Conservation (phyloP, 176 grass and related monocot species). For the Oryza brachyantha region DNA sequence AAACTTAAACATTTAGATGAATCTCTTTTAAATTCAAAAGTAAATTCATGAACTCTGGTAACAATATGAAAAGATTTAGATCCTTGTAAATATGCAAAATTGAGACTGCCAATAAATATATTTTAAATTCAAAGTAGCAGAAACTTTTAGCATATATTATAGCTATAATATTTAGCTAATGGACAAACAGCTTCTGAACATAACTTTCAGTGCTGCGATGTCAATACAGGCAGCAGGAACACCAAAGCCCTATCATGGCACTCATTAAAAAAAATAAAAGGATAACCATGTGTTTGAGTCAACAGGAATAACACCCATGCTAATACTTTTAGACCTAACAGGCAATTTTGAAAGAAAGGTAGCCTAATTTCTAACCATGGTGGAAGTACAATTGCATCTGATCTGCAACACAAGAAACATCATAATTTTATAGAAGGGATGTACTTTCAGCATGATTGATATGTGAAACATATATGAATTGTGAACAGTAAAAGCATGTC, state of each 20-base stretch:
- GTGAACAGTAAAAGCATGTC: conserved; percentile 7
- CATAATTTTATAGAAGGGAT: background rate
- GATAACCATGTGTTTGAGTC: background rate
- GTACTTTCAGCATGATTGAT: background rate
- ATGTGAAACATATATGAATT: background rate
- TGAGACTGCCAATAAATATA: too few relatives aligned
- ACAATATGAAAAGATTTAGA: background rate
- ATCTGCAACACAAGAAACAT: too few relatives aligned
- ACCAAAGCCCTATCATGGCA: background rate
- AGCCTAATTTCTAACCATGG: conserved; percentile 34
- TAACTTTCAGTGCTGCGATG: background rate
- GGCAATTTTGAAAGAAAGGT: background rate
- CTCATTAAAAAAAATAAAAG: background rate
- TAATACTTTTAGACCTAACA: conserved; percentile 15
- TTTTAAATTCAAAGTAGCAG: background rate
- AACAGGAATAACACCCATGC: conserved; percentile 12
- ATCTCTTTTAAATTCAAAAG: too few relatives aligned
- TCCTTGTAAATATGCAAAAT: too few relatives aligned
- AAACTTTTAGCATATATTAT: background rate
- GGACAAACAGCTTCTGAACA: background rate
- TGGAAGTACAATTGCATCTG: background rate
- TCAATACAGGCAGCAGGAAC: background rate
- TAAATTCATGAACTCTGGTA: too few relatives aligned
- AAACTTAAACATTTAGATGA: conserved; percentile 8
- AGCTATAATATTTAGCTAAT: background rate